A percentile compares a stretch with the other conserved stretches of the same genome.
Conservation (phyloP, 2,329 filamentous ascomycete genomes). For the Fusarium torreyae region DNA sequence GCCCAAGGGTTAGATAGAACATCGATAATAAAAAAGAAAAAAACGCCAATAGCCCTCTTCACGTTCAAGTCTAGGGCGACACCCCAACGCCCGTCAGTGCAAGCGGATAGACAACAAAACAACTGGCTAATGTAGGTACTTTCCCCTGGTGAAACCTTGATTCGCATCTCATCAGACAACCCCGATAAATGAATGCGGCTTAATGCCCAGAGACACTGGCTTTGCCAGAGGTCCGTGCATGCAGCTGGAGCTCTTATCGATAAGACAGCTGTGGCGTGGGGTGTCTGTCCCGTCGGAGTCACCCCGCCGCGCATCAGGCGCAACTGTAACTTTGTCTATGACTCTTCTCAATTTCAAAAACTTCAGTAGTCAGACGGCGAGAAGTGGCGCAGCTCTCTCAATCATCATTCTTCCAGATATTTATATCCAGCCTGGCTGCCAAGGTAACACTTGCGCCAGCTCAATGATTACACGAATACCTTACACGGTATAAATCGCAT, state of each 20-base stretch:
- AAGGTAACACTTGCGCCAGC: constrained; percentile 6
- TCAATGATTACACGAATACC: constrained; percentile 52
- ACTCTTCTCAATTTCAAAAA: constrained; percentile 42
- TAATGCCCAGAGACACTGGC: constrained; percentile 12
- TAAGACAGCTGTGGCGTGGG: constrained; percentile 24
- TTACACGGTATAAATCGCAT: constrained; percentile 40
- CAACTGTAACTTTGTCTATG: constrained; percentile 42
- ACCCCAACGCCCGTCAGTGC: background rate
- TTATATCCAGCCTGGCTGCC: constrained; percentile 17
- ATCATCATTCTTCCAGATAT: constrained; percentile 17
- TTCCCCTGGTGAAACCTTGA: background rate
- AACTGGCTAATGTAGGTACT: background rate
- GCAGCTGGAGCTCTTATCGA: constrained; percentile 44
- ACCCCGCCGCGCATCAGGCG: constrained; percentile 41
- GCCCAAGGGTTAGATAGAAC: constrained; percentile 12
- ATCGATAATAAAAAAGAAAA: constrained; percentile 25
- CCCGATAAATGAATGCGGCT: constrained; percentile 43
- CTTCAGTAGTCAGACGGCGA: constrained; percentile 45
- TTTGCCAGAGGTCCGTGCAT: constrained; percentile 18
- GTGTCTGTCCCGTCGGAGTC: constrained; percentile 4
- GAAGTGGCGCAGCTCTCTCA: constrained; percentile 39
- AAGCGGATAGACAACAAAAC: no score
- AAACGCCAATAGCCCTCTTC: background rate
- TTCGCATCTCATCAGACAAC: constrained; percentile 5
- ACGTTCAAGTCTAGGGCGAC: background rate